phyloP scores from a whole-genome alignment of 2,329 filamentous ascomycete genomes.

The Stagonosporopsis vannaccii region DNA sequence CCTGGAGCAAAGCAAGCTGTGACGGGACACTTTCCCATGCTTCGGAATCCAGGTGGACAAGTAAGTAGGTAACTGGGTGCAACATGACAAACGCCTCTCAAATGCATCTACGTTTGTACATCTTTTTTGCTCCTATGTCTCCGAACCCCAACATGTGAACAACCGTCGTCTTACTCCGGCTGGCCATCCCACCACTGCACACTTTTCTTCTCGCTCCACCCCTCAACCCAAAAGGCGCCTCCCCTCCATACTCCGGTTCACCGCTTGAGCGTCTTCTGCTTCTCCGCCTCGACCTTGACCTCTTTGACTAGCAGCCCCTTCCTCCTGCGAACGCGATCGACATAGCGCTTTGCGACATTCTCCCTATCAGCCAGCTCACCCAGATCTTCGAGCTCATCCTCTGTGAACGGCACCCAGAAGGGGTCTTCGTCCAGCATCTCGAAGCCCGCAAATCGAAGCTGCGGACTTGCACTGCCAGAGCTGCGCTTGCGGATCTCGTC shows the following conservation, averaged over 20 bases:
- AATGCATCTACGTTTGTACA: no score
- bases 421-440: constrained; percentile 94
- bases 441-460: constrained; percentile 92
- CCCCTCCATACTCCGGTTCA: constrained; percentile 31
- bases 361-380: constrained; percentile 92
- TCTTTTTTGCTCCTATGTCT: no score
- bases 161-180: not conserved
- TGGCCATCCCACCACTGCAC: constrained; percentile 15
- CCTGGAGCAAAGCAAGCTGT: no score
- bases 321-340: constrained; percentile 83
- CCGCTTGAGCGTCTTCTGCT: constrained; percentile 79
- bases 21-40: no score
- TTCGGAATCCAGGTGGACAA: no score
- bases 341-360: constrained; percentile 95
- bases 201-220: constrained; percentile 2
- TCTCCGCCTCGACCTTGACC: constrained; percentile 83
- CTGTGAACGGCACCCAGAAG: constrained; percentile 96
- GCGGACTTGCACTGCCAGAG: constrained; percentile 86
- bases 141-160: not conserved
- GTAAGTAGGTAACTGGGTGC: no score
- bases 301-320: constrained; percentile 87
- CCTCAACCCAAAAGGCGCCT: constrained; percentile 12
- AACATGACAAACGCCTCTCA: no score
- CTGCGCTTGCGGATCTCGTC: constrained; percentile 97
- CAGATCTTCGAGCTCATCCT: constrained; percentile 94